Conservation (phyloP, 805 yeast genomes). For the Myxozyma mucilagina region DNA sequence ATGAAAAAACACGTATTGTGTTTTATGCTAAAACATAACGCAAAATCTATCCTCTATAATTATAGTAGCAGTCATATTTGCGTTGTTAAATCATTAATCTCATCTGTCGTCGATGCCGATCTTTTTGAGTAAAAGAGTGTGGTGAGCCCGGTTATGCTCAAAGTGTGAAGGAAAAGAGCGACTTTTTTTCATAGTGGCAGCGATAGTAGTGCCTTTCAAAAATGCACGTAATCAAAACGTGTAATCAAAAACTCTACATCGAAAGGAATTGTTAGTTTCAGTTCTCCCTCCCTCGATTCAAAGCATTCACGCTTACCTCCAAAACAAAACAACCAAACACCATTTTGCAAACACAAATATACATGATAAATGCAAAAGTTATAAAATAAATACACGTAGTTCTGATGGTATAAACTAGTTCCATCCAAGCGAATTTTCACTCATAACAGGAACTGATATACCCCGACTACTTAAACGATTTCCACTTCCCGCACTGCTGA, state of each 20-base stretch:
- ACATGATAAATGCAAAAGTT: neutral
- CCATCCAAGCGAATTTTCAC: constrained; percentile 47
- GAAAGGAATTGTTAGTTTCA: neutral
- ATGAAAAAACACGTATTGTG: too few species aligned
- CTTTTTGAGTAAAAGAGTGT: neutral
- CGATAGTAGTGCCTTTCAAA: neutral
- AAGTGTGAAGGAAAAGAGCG: constrained; percentile 7
- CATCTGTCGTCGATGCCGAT: neutral
- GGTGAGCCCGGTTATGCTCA: neutral
- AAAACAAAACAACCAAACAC: constrained; percentile 2
- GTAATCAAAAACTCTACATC: neutral
- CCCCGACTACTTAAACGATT: constrained; percentile 35
- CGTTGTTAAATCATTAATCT: neutral
- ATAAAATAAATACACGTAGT: neutral
- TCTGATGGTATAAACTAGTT: neutral
- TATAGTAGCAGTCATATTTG: neutral
- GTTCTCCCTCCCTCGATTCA: neutral
- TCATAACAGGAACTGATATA: constrained; percentile 44
- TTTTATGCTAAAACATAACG: too few species aligned
- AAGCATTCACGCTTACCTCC: constrained; percentile 1
- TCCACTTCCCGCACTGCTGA: constrained; percentile 14
- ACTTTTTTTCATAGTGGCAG: neutral
- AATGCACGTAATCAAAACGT: neutral
- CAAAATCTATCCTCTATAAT: neutral
- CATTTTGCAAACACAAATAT: neutral